These are phyloP conservation scores for Fusarium aywerte DNA, from an alignment of 2,329 filamentous ascomycete species.

Conservation along the genomic window DNA sequence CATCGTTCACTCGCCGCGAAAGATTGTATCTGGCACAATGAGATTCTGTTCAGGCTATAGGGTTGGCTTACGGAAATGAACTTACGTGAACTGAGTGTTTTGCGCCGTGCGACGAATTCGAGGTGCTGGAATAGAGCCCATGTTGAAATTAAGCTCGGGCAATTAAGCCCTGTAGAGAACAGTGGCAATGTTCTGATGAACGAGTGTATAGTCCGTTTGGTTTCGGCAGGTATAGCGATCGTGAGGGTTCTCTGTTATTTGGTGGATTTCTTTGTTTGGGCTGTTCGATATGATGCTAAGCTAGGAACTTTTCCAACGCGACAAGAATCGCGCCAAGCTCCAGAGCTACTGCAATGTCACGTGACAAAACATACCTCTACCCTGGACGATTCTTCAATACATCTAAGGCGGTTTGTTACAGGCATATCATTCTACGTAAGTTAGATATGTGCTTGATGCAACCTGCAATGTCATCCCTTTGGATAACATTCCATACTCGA, in stretches of 20 bases:
- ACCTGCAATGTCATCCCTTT: no score
- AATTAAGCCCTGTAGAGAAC: slow-evolving; percentile 30
- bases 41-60: background rate
- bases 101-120: slow-evolving; percentile 60
- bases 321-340: slow-evolving; percentile 42
- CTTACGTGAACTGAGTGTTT: slow-evolving; percentile 62
- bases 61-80: background rate
- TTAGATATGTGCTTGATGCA: no score
- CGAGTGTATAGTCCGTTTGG: background rate
- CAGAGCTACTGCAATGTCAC: slow-evolving; percentile 17
- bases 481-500: background rate
- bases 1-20: slow-evolving; percentile 66
- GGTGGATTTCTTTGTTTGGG: slow-evolving; percentile 16
- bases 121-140: slow-evolving; percentile 51
- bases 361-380: slow-evolving; percentile 15
- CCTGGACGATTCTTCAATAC: no score
- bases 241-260: background rate
- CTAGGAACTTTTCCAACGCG: slow-evolving; percentile 46
- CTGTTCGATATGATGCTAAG: slow-evolving; percentile 13
- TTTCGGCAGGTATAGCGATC: background rate
- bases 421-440: no score
- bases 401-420: no score
- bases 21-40: slow-evolving; percentile 65
- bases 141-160: slow-evolving; percentile 43
- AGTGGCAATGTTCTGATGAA: background rate